Evolutionary conservation across 257 asterid genomes (phyloP).

Genomic region (Paraleonurus japonicus): DNA sequence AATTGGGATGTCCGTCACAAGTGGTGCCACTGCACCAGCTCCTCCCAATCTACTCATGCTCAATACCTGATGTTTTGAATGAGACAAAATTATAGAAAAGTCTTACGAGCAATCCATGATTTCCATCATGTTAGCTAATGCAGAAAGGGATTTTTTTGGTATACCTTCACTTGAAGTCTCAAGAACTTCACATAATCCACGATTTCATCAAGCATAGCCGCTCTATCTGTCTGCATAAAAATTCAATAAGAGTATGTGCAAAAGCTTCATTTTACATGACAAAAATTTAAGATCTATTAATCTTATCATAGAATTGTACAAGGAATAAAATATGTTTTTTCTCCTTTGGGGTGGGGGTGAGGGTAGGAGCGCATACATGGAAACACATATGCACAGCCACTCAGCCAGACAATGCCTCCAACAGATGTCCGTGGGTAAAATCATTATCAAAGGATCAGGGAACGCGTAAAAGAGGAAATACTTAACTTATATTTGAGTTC

Average conservation of each 20-base stretch:
- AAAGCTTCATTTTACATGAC: background rate
- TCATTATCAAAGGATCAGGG: slow-evolving; percentile 9
- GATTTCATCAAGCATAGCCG: slow-evolving; percentile 93
- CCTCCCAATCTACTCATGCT: slow-evolving; percentile 99
- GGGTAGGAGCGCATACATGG: background rate
- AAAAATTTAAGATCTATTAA: background rate
- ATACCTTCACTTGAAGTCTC: slow-evolving; percentile 93
- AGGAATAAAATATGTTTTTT: background rate
- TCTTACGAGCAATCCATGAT: background rate
- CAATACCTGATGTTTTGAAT: slow-evolving; percentile 59
- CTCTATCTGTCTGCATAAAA: slow-evolving; percentile 80
- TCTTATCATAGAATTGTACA: background rate
- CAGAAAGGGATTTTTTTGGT: slow-evolving; percentile 3
- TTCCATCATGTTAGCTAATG: slow-evolving; percentile 7
- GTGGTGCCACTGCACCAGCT: slow-evolving; percentile 97
- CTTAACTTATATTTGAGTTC: background rate
- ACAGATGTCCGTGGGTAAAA: background rate
- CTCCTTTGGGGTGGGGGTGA: background rate
- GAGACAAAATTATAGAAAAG: slow-evolving; percentile 15
- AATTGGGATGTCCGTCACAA: slow-evolving; percentile 78
- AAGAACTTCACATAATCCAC: slow-evolving; percentile 96
- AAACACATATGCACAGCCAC: slow-evolving; percentile 1
- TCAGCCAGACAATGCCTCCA: too few relatives aligned
- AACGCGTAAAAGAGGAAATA: background rate
- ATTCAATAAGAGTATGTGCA: slow-evolving; percentile 13